Evolutionary conservation across 176 grass and related monocot species (phyloP), one percentile per base, ranked within the genome.

Genomic region (Hyparrhenia diplandra): DNA sequence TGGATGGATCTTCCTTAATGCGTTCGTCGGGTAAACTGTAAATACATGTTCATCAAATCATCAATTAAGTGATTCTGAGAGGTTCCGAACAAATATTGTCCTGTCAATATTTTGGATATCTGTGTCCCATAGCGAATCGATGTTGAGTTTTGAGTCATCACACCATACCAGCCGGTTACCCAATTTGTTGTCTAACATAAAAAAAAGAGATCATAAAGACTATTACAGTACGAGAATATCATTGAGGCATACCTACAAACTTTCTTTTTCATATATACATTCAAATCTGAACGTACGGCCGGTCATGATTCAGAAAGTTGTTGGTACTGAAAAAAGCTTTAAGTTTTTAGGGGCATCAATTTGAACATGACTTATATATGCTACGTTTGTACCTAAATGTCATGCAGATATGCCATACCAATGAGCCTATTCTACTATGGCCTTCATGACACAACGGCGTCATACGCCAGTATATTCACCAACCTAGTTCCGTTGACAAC

Each of bases 1-100:
- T 0, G 40, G 80, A 18, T 94, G 86, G 88, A 94, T 88, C 54
- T 89, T 85, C 58, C n/a, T 94, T 24, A 91, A 91, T 64, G 92
- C 83, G 3, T 76, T 89, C n/a, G 76, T 90, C 5, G 88, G 92
- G 85, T 91, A 25, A 25, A 76, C 7, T 61, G 82, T 88, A 8
- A 54, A 32, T 32, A 32, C 4, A 32, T 32, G 76, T 43, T 64
- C 20, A n/a, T n/a, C n/a, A n/a, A n/a, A n/a, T n/a, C 45, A 17
- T 17, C 5, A 16, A 5, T 17, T 5, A 14, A 16, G 13, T 17
- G 16, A 45, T 14, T 45, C 13, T 14, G 43, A 45, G 43, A 14
- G 43, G 43, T 45, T 45, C 11, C 12, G 11, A 43, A 43, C 41
- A 43, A 13, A 43, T 43, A 43, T 45, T 45, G 43, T 13, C 43